Evolutionary conservation across 257 asterid species (phyloP).

Genomic region (Fraxinus cuspidata): DNA sequence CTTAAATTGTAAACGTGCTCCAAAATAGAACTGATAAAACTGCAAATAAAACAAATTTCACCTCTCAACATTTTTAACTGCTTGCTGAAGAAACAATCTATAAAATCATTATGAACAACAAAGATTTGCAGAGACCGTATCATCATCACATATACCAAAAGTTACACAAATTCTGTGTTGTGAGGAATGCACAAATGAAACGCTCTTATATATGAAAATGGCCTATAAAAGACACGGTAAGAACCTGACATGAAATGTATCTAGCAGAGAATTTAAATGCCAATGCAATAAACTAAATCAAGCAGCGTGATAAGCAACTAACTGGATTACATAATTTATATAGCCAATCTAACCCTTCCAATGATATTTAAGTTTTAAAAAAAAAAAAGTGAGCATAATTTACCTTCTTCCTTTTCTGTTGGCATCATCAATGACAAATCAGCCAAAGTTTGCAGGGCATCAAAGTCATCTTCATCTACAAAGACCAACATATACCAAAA

Average conservation of each 20-base stretch:
- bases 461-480: constrained; percentile 78
- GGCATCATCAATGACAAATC: constrained; percentile 86
- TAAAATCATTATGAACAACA: background rate
- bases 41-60: constrained; percentile 17
- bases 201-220: background rate
- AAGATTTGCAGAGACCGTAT: background rate
- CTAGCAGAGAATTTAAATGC: constrained; percentile 7
- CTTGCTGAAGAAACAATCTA: constrained; percentile 7
- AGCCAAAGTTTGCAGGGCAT: constrained; percentile 82
- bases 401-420: constrained; percentile 78
- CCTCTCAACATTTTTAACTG: constrained; percentile 14
- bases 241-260: background rate
- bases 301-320: constrained; percentile 9
- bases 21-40: background rate
- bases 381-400: constrained; percentile 26
- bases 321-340: constrained; percentile 21
- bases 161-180: background rate
- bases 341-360: background rate
- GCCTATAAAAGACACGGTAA: background rate
- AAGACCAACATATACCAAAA: constrained; percentile 28
- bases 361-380: constrained; percentile 5
- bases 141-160: background rate
- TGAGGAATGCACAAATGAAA: background rate
- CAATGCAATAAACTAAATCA: constrained; percentile 17
- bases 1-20: background rate